Percentiles rank a stretch among this genome's conserved stretches.
Evolutionary conservation across 129 eudicot genomes (phyloP).

Genomic region (Pseudognaphalium luteoalbum): DNA sequence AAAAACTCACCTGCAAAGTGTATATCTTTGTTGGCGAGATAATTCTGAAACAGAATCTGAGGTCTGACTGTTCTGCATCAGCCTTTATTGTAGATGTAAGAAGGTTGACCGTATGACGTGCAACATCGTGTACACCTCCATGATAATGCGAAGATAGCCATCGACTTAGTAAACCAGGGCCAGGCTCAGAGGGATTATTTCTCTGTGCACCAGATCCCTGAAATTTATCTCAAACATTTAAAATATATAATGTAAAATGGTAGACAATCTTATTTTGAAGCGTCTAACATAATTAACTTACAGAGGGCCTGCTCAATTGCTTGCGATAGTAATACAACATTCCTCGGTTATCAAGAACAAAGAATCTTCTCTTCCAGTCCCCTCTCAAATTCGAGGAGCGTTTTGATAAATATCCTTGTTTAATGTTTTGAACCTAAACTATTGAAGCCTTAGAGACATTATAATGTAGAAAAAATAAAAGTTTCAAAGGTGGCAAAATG

Average conservation of each 20-base stretch:
- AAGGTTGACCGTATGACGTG: constrained; percentile 91
- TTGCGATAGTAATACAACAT: constrained; percentile 92
- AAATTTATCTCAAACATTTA: constrained; percentile 1
- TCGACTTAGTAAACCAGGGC: constrained; percentile 79
- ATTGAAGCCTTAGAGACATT: constrained; percentile 39
- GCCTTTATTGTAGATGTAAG: constrained; percentile 89
- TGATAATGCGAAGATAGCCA: constrained; percentile 95
- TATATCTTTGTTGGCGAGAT: constrained; percentile 85
- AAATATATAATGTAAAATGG: constrained; percentile 12
- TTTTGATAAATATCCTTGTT: constrained; percentile 91
- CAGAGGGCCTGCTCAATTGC: constrained; percentile 63
- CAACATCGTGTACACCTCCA: constrained; percentile 80
- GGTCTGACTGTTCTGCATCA: constrained; percentile 84
- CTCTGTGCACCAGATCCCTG: constrained; percentile 51
- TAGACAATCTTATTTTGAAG: not conserved
- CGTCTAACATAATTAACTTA: constrained; percentile 35
- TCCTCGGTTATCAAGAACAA: constrained; percentile 95
- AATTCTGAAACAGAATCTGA: constrained; percentile 95
- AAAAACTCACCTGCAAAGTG: constrained; percentile 75
- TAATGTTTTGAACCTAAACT: constrained; percentile 96
- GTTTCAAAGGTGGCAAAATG: not conserved
- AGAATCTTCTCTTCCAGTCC: constrained; percentile 98
- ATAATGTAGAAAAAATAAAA: not conserved
- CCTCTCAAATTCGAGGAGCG: constrained; percentile 93
- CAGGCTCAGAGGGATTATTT: constrained; percentile 57